These are phyloP conservation scores for Aspergillus bertholletiae DNA, from an alignment of 495 filamentous ascomycete species.

Conservation along the genomic window DNA sequence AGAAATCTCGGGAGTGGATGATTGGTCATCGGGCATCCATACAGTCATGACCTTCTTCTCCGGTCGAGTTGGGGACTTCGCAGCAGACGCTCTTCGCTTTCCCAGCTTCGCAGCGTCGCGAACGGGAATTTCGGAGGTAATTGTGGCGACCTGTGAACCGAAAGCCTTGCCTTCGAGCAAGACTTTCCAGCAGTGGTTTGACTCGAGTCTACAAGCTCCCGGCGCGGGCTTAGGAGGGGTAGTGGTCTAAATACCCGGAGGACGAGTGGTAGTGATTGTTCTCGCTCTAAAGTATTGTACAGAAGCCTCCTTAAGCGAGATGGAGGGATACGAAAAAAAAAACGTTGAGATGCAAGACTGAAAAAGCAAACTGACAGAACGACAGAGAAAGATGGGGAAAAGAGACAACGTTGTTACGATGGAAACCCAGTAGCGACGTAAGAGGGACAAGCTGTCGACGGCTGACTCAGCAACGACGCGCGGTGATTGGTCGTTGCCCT, in stretches of 20 bases:
- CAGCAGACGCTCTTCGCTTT: slow-evolving; percentile 80
- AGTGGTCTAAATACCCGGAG: slow-evolving; percentile 28
- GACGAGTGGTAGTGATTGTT: slow-evolving; percentile 1
- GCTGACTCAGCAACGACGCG: slow-evolving; percentile 7
- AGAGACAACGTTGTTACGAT: slow-evolving; percentile 10
- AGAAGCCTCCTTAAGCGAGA: slow-evolving; percentile 11
- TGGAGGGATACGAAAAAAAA: slow-evolving; percentile 11
- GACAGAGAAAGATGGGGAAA: slow-evolving; percentile 16
- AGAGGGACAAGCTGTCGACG: slow-evolving; percentile 30
- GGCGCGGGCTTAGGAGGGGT: slow-evolving; percentile 28
- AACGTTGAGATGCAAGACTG: background rate
- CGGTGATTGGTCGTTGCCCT: slow-evolving; percentile 16
- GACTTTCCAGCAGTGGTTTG: slow-evolving; percentile 40
- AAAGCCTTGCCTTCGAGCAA: slow-evolving; percentile 53
- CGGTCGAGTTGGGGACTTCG: slow-evolving; percentile 63
- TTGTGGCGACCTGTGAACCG: slow-evolving; percentile 43
- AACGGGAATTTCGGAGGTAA: slow-evolving; percentile 53
- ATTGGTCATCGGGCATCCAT: slow-evolving; percentile 36
- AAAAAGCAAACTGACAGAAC: background rate
- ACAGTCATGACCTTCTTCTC: slow-evolving; percentile 84
- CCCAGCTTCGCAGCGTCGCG: slow-evolving; percentile 64
- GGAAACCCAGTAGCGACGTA: slow-evolving; percentile 29
- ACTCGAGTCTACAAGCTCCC: slow-evolving; percentile 26
- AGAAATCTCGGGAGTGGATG: background rate
- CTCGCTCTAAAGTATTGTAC: slow-evolving; percentile 10